A percentile compares a stretch with the other conserved stretches of the same genome.
These are phyloP conservation scores for Skeletonema marinoi DNA, from an alignment of 108 stramenopile genomes.

Conservation along the genomic window DNA sequence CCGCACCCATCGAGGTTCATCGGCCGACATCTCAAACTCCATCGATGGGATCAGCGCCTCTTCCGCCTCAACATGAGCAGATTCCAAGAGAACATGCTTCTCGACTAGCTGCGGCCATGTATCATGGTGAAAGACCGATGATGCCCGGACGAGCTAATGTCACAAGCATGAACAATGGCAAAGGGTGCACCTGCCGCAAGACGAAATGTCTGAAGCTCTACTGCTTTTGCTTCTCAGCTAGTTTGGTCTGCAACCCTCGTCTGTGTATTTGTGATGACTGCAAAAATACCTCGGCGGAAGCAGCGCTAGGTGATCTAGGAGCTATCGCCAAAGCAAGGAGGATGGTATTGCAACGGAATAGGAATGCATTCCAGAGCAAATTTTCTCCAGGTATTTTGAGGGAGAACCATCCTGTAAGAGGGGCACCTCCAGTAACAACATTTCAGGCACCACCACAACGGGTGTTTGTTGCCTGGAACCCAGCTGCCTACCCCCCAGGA, in stretches of 20 bases:
- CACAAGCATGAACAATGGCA: neutral
- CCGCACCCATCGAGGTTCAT: neutral
- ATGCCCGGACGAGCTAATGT: neutral
- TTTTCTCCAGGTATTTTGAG: conserved; percentile 24
- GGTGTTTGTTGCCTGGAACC: neutral
- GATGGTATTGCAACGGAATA: conserved; percentile 71
- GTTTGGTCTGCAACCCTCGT: conserved; percentile 57
- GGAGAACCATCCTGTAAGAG: neutral
- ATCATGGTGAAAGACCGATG: neutral
- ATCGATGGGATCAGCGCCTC: neutral
- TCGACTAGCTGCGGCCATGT: neutral
- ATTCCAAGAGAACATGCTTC: neutral
- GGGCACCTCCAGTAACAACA: neutral
- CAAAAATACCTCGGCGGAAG: conserved; percentile 62
- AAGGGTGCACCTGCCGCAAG: conserved; percentile 49
- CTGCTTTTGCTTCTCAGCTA: conserved; percentile 87
- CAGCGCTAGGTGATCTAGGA: conserved; percentile 17
- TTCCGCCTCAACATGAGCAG: neutral
- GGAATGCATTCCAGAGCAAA: conserved; percentile 77
- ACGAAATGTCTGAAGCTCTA: conserved; percentile 86
- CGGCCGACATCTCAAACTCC: conserved; percentile 1
- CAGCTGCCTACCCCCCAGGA: neutral
- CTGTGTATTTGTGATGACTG: conserved; percentile 76
- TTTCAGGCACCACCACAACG: neutral
- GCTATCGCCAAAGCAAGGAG: conserved; percentile 56